These are phyloP conservation scores for Veloboletus limbatus DNA, from an alignment of 1,284 basidiomycete genomes.

Conservation along the genomic window DNA sequence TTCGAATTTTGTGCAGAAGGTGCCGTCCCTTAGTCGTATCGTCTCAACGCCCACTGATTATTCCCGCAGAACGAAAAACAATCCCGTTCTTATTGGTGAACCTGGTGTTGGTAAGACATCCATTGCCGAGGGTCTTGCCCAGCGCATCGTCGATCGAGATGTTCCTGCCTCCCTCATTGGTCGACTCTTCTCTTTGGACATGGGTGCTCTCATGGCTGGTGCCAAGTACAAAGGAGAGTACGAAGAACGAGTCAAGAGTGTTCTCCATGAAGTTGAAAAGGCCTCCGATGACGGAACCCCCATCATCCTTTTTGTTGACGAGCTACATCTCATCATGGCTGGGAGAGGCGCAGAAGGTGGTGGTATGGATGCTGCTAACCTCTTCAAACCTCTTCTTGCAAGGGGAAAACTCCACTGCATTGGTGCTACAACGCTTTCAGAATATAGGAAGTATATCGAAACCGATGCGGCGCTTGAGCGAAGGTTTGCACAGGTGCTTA, in stretches of 20 bases:
- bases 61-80: constrained; percentile 76
- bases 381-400: constrained; percentile 88
- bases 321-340: constrained; percentile 90
- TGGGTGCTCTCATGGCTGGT: constrained; percentile 95
- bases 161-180: constrained; percentile 87
- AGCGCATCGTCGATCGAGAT: constrained; percentile 93
- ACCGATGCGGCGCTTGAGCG: constrained; percentile 93
- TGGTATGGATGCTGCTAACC: constrained; percentile 84
- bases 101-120: constrained; percentile 94
- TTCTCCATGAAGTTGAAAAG: constrained; percentile 93
- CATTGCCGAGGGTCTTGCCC: constrained; percentile 94
- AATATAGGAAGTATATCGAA: constrained; percentile 96
- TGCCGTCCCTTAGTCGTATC: constrained; percentile 23
- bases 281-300: constrained; percentile 78
- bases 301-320: constrained; percentile 95
- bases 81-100: constrained; percentile 90
- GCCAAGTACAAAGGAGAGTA: constrained; percentile 97
- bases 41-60: constrained; percentile 14
- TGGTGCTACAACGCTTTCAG: constrained; percentile 91
- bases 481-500: constrained; percentile 91
- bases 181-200: constrained; percentile 85
- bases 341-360: constrained; percentile 73
- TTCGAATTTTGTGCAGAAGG: constrained; percentile 78
- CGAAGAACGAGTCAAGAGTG: constrained; percentile 94
- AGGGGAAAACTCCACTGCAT: constrained; percentile 89